phyloP scores from a whole-genome alignment of 2,329 filamentous ascomycete species.

The Diaporthe australafricana region DNA sequence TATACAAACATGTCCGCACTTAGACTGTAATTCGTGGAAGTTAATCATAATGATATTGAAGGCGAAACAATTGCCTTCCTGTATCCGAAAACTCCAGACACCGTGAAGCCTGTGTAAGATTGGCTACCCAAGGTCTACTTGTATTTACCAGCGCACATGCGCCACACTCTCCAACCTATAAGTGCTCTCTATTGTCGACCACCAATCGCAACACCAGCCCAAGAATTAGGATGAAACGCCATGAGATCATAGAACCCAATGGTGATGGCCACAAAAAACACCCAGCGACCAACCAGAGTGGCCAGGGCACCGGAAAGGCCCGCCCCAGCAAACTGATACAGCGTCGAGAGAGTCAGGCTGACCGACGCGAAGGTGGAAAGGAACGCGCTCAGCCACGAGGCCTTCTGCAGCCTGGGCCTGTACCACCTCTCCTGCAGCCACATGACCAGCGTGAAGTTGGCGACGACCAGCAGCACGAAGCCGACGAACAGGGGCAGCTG shows the following conservation, averaged over 20 bases:
- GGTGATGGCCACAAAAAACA: slow-evolving; percentile 9
- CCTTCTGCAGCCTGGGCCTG: slow-evolving; percentile 20
- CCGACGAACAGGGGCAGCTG: slow-evolving; percentile 13
- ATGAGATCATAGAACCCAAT: slow-evolving; percentile 19
- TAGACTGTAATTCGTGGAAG: too few species aligned
- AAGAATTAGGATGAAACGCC: slow-evolving; percentile 29
- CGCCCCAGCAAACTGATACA: slow-evolving; percentile 9
- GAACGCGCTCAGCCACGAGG: slow-evolving; percentile 16
- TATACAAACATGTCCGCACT: too few species aligned
- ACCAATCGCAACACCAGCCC: slow-evolving; percentile 23
- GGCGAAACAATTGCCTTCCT: too few species aligned
- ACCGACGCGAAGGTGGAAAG: neutral
- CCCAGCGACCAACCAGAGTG: slow-evolving; percentile 16
- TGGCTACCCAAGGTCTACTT: neutral
- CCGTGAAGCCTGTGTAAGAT: too few species aligned
- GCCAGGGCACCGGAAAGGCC: neutral
- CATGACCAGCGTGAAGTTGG: slow-evolving; percentile 3
- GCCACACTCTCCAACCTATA: neutral
- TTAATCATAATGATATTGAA: neutral
- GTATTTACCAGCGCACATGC: too few species aligned
- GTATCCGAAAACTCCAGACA: too few species aligned
- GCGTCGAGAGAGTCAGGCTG: slow-evolving; percentile 20
- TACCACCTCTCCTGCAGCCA: slow-evolving; percentile 26
- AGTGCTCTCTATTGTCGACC: neutral
- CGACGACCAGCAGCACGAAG: slow-evolving; percentile 8